Percentiles rank a stretch among this genome's conserved stretches.
Evolutionary conservation across 345 rosid genomes (phyloP).

Genomic region (Cardamine occulta): DNA sequence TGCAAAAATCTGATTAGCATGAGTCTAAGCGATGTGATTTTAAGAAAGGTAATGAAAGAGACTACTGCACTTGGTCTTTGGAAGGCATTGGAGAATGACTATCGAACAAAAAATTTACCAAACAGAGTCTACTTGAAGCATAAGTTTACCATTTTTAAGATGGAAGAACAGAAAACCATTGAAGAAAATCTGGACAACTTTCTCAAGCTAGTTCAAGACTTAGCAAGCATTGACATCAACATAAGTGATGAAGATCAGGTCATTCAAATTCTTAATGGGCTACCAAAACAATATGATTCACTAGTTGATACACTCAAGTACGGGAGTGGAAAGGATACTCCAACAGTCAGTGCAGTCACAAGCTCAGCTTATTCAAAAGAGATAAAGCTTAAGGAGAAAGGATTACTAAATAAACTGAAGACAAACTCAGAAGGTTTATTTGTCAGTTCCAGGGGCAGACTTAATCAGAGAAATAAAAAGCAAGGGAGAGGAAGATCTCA

Average conservation of each 20-base stretch:
- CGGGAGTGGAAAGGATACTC: not conserved
- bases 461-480: too few relatives aligned
- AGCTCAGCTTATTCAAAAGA: not conserved
- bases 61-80: not conserved
- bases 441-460: too few relatives aligned
- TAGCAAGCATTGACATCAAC: not conserved
- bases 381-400: not conserved
- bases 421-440: not conserved
- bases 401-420: not conserved
- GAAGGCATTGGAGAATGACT: not conserved
- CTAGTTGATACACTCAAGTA: not conserved
- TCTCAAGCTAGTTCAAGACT: not conserved
- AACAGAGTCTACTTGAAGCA: not conserved
- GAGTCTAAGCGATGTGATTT: not conserved
- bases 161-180: not conserved
- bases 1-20: not conserved
- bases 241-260: not conserved
- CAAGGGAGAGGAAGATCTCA: too few relatives aligned
- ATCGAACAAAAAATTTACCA: not conserved
- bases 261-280: not conserved
- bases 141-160: not conserved
- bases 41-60: not conserved
- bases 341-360: not conserved
- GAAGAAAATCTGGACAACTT: not conserved
- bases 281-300: not conserved